These are phyloP conservation scores for Fusarium subglutinans DNA, from an alignment of 2,329 filamentous ascomycete genomes.

Conservation along the genomic window DNA sequence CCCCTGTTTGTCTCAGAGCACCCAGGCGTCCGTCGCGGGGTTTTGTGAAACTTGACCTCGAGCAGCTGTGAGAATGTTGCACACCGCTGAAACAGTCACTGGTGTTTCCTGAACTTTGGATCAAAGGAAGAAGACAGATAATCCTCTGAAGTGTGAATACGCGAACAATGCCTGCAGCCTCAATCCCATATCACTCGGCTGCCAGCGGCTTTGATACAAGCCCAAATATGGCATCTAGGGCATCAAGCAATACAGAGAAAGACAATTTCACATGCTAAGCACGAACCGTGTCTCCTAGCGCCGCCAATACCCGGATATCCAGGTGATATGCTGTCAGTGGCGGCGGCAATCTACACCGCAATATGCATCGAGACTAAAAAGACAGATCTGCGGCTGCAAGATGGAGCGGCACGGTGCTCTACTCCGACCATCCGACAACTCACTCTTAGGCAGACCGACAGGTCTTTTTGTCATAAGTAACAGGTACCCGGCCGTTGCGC, in stretches of 20 bases:
- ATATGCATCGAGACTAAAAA: neutral
- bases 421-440: neutral
- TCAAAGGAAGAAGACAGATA: accelerated
- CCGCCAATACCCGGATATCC: neutral
- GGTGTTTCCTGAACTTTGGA: accelerated
- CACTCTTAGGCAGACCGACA: neutral
- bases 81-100: neutral
- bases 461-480: neutral
- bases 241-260: neutral
- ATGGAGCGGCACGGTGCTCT: neutral
- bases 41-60: neutral
- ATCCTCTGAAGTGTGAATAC: accelerated
- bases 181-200: neutral
- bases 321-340: neutral
- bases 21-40: no score
- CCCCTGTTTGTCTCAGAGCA: neutral
- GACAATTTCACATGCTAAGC: neutral
- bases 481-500: neutral
- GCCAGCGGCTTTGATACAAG: accelerated
- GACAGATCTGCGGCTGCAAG: neutral
- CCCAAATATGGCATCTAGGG: accelerated
- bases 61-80: neutral
- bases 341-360: neutral
- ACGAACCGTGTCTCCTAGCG: accelerated
- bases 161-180: neutral